These are phyloP conservation scores for Perilla frutescens DNA, from an alignment of 257 asterid species.

Conservation along the genomic window DNA sequence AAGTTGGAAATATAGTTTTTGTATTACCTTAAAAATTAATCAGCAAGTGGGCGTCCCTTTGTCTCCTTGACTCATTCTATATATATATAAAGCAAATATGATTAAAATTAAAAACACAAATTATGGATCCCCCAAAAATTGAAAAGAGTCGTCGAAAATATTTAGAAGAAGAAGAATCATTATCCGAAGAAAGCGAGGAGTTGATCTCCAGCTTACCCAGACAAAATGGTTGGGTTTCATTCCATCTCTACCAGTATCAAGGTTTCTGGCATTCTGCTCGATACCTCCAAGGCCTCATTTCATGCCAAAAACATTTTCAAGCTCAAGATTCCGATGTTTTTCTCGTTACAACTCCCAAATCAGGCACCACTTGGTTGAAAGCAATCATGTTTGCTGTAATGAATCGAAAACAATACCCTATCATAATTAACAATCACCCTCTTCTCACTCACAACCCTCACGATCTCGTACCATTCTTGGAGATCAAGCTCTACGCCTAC, in stretches of 20 bases:
- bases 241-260: conserved; percentile 40
- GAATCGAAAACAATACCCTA: conserved; percentile 4
- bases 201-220: conserved; percentile 41
- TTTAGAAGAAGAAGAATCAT: conserved; percentile 19
- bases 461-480: conserved; percentile 6
- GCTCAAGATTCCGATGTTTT: conserved; percentile 17
- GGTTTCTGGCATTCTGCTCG: conserved; percentile 41
- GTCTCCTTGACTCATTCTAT: too few relatives aligned
- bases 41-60: too few relatives aligned
- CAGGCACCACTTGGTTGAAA: conserved; percentile 38
- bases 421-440: not conserved
- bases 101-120: too few relatives aligned
- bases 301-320: conserved; percentile 28
- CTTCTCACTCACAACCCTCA: conserved; percentile 27
- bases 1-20: too few relatives aligned
- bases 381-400: conserved; percentile 24
- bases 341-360: conserved; percentile 29
- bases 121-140: too few relatives aligned
- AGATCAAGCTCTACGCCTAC: conserved; percentile 12
- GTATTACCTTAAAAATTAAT: too few relatives aligned
- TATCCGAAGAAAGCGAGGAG: conserved; percentile 30
- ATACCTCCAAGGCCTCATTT: conserved; percentile 34
- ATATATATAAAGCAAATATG: too few relatives aligned
- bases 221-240: conserved; percentile 37
- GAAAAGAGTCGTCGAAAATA: too few relatives aligned